These are phyloP conservation scores for Neurospora cerealis DNA, from an alignment of 495 filamentous ascomycete genomes.

Conservation along the genomic window DNA sequence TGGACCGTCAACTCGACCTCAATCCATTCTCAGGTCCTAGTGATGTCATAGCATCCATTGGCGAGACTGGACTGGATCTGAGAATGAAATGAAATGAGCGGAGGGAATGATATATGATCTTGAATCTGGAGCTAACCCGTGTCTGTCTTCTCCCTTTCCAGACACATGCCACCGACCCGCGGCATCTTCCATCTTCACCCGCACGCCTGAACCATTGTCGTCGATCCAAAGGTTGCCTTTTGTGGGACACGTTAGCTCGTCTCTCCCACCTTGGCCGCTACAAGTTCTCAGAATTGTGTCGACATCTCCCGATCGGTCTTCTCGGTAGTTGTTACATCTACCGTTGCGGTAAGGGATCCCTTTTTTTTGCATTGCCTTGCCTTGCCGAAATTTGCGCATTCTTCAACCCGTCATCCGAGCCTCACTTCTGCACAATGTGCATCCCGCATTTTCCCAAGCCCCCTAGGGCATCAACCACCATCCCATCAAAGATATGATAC, in stretches of 20 bases:
- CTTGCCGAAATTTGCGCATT: conserved; percentile 1
- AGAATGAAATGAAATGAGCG: conserved; percentile 7
- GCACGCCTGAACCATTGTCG: conserved; percentile 27
- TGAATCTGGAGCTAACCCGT: conserved; percentile 19
- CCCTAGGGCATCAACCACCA: not conserved
- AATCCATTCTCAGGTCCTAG: conserved; percentile 4
- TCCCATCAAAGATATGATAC: not conserved
- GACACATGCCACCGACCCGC: conserved; percentile 41
- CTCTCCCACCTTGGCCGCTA: conserved; percentile 44
- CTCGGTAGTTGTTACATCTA: conserved; percentile 30
- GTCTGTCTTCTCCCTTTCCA: conserved; percentile 25
- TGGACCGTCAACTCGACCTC: conserved; percentile 18
- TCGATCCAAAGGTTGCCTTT: conserved; percentile 35
- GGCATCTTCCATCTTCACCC: conserved; percentile 43
- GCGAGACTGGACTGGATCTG: conserved; percentile 16
- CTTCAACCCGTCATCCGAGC: not conserved
- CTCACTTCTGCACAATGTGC: not conserved
- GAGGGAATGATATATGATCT: not conserved
- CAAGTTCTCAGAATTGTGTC: conserved; percentile 29
- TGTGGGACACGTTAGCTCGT: conserved; percentile 67
- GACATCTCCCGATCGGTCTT: conserved; percentile 38
- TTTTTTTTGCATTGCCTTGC: conserved; percentile 4
- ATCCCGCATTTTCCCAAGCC: not conserved
- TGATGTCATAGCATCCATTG: conserved; percentile 18
- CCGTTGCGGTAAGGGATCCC: conserved; percentile 59